phyloP scores from a whole-genome alignment of 2,329 filamentous ascomycete genomes.

The Trichoderma koningiopsis region DNA sequence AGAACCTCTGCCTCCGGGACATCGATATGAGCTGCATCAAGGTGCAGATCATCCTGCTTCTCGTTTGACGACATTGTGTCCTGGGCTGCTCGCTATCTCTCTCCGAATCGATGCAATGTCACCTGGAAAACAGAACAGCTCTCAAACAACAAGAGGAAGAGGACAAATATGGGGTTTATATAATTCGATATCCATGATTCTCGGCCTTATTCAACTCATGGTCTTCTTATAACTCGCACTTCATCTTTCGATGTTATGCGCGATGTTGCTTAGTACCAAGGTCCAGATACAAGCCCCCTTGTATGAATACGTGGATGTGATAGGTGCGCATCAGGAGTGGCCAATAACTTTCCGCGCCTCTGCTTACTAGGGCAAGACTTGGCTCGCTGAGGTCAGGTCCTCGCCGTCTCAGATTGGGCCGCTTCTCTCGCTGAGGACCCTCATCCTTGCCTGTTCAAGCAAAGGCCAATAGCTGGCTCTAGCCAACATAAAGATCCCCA shows the following conservation, averaged over 20 bases:
- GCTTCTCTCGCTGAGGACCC: neutral
- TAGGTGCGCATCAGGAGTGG: neutral
- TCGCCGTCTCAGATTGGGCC: neutral
- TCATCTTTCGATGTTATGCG: neutral
- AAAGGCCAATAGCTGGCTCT: neutral
- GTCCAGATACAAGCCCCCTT: neutral
- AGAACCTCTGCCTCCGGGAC: neutral
- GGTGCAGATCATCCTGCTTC: neutral
- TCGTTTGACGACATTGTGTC: neutral
- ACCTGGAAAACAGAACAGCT: neutral
- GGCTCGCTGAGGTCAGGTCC: neutral
- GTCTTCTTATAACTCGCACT: neutral
- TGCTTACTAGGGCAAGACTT: neutral
- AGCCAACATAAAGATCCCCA: neutral
- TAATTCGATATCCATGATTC: neutral
- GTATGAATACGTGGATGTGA: neutral
- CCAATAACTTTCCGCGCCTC: neutral
- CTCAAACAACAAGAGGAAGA: neutral
- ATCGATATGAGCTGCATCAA: neutral
- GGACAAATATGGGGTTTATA: neutral
- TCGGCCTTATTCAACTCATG: neutral
- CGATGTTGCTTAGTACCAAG: neutral
- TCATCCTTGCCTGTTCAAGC: neutral
- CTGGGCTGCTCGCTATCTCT: neutral
- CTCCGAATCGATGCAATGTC: neutral